Evolutionary conservation across 2,329 filamentous ascomycete species (phyloP), one percentile per base, ranked within the genome.

Genomic region (Fusarium kyushuense): DNA sequence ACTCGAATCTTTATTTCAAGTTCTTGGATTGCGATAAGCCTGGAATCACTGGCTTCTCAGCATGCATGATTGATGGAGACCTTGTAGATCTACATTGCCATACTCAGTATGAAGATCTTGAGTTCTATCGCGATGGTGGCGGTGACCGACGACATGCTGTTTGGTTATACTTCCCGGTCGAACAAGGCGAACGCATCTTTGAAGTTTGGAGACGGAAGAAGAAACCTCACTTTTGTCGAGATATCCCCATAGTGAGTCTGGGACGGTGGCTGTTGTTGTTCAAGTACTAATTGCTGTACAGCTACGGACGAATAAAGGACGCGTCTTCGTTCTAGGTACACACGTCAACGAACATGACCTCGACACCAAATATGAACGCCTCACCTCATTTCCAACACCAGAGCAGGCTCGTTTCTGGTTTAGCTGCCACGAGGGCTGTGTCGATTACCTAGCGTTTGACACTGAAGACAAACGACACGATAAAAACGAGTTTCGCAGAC

Each of bases 381-480:
- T 63, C 7, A 62, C 59, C 11, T 30, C 33, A 3, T 63, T 64
- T 8, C 38, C 23, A 16, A 23, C 9, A 11, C 12, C 27, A 25
- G 19, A 33, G 3, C 35, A 61, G 13, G 55, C 25, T 29, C 60
- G 27, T 6, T 58, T 64, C 16, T 64, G 60, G 53, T 64, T 47
- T 30, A 43, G 59, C 17, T 42, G 6, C 25, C 19, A 23, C 4
- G 43, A 30, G n/a, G 52, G 56, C 16, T 42, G 52, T 1, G 25
- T 64, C 11, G 58, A 64, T n/a, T 41, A 29, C 21, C 27, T 64
- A 21, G 61, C 61, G 8, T 64, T 64, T 17, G 59, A 58, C 11
- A 51, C 45, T 4, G 21, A 40, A 16, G 61, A 63, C 10, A 32
- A 25, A 17, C 58, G 58, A 5, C 25, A 30, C 3, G 17, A 55